Base-by-base conservation (phyloP, 352 stramenopile genomes). In the Globisporangium alternatum region DNA sequence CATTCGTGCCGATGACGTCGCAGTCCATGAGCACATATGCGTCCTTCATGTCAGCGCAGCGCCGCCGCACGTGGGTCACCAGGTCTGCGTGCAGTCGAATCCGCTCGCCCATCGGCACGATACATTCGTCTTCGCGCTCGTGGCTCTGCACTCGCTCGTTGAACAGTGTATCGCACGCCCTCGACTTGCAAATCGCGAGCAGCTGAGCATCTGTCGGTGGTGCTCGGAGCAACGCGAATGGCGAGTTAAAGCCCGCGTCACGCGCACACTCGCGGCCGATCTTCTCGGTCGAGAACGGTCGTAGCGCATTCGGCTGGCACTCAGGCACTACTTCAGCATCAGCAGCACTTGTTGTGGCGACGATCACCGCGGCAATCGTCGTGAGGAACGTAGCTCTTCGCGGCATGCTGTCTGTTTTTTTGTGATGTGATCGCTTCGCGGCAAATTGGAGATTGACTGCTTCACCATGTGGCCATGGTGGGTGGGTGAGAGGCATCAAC, bases 1-100 rank as follows among this genome's bases (percentile, higher is more conserved):
- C 41, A 35, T 28, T 33, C 13, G 52, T 54, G 10, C 21, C 52
- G 13, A 47, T 9, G 12, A 52, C 61, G 19, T 55, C 47, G 28
- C 62, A 67, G 35, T 67, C 43, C 22, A 67, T 21, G 54, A 67
- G 62, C 54, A 51, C 48, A 45, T 67, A 67, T 10, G 54, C 44
- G 45, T 67, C 54, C 43, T 54, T 63, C 15, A 67, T 44, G 19
- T 33, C 22, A 8, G 48, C 15, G 25, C 62, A 67, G 43, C 44
- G 54, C 22, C 25, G 12, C 9, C 47, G 44, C 33, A 67, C 62
- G 25, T 52, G 37, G 2, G 6, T 45, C 33, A 67, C 54, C 33
- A 67, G 48, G 44, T 67, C 62, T 3, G 31, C 54, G 45, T 59
- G 52, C 44, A 67, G n/a, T 35, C 22, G 54, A 2, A 67, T 67